Evolutionary conservation across 75 land plant genomes (phyloP).

Genomic region (Ceratopteris richardii): DNA sequence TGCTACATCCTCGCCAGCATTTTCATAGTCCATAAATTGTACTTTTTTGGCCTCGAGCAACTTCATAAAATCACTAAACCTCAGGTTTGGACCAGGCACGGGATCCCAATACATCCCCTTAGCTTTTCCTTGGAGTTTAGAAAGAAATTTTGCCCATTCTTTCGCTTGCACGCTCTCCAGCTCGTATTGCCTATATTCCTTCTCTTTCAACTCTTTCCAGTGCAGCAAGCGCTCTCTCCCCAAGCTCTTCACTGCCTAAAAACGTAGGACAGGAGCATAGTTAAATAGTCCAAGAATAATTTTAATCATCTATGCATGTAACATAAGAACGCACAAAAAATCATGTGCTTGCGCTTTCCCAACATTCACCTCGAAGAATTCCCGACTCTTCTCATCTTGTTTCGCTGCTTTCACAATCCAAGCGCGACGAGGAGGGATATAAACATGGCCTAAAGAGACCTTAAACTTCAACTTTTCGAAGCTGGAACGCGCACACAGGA

Average conservation of each 20-base stretch:
- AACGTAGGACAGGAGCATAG: neutral
- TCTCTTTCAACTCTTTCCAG: conserved; percentile 45
- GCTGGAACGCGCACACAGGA: too few relatives aligned
- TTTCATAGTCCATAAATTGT: conserved; percentile 78
- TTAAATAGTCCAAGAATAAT: too few relatives aligned
- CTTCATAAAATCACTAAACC: conserved; percentile 62
- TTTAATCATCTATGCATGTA: too few relatives aligned
- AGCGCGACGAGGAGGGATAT: too few relatives aligned
- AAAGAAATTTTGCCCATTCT: conserved; percentile 51
- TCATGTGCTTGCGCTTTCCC: too few relatives aligned
- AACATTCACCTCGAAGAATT: too few relatives aligned
- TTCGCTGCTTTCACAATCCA: too few relatives aligned
- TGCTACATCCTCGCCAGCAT: conserved; percentile 75
- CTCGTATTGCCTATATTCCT: conserved; percentile 64
- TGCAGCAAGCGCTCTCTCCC: conserved; percentile 53
- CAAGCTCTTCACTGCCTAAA: conserved; percentile 48
- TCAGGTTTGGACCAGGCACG: conserved; percentile 56
- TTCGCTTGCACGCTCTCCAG: conserved; percentile 63
- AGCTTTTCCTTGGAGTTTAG: conserved; percentile 54
- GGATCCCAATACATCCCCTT: conserved; percentile 92
- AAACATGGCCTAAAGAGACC: too few relatives aligned
- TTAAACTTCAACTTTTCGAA: too few relatives aligned
- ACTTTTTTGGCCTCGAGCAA: conserved; percentile 72
- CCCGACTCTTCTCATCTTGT: too few relatives aligned
- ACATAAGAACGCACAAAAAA: too few relatives aligned